Evolutionary conservation across 345 rosid species (phyloP), one percentile per base, ranked within the genome.

Genomic region (Trapa bicornis): DNA sequence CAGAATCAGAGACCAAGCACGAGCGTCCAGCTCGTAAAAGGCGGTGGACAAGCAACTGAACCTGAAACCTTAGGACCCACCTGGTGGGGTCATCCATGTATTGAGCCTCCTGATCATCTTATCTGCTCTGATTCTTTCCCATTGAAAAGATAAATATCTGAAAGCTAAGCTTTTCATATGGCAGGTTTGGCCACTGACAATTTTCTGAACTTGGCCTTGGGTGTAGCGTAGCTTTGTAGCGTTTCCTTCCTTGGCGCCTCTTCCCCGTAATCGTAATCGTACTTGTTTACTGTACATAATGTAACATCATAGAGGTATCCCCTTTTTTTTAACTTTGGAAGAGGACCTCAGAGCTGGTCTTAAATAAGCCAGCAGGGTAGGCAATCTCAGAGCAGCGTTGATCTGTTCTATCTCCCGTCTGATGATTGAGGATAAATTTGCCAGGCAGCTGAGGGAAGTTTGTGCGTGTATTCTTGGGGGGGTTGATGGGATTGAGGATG

Each of bases 1-100:
- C 75, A 32, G 88, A 86, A 67, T 70, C 85, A 57, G 97, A 94
- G 78, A 78, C 91, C 68, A 94, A 91, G 74, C 87, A 79, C 60
- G 97, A 90, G 86, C 84, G 96, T 52, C 98, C 96, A 68, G 83
- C 97, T 43, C 83, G 98, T 56, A 93, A 85, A 77, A 77, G 97
- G 74, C 80, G 96, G 80, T 93, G 98, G 98, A 74, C 86, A 68
- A 82, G 90, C 77, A 81, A 67, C 81, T 93, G 77, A 76, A 29
- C 47, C 35, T 53, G 74, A 32, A 58, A 58, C 5, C 60, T n/a
- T 35, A 8, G 60, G 35, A n/a, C 33, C 29, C 29, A 22, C 29
- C 29, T 22, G 29, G 29, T 7, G 58, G 16, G 58, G 43, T 41
- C 43, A n/a, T 15, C 58, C 37, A 15, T 22, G 29, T 22, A 22